These are phyloP conservation scores for Fusarium robinianum DNA, from an alignment of 2,329 filamentous ascomycete species.

Conservation along the genomic window DNA sequence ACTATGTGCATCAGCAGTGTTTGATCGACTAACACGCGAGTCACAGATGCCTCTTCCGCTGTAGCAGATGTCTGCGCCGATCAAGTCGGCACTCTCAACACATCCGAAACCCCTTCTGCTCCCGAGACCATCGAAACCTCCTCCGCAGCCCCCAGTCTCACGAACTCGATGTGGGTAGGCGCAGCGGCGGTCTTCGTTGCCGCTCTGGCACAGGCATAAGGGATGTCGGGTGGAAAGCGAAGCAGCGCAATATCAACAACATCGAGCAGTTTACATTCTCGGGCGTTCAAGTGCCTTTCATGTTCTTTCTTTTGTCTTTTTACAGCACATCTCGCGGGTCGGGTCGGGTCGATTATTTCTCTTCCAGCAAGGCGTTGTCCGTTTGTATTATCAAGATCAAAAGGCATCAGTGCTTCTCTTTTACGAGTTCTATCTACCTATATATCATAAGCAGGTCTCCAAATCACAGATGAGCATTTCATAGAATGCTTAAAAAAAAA, in stretches of 20 bases:
- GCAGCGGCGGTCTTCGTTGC: constrained; percentile 5
- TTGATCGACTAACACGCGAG: not conserved
- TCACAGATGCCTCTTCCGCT: not conserved
- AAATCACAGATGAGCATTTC: too few relatives aligned
- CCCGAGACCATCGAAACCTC: not conserved
- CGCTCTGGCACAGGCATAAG: constrained; percentile 4
- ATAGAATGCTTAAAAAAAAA: too few relatives aligned
- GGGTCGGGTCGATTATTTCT: constrained; percentile 1
- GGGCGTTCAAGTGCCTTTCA: not conserved
- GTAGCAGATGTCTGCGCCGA: constrained; percentile 12
- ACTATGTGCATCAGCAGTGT: not conserved
- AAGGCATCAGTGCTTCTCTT: not conserved
- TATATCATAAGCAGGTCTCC: constrained; percentile 13
- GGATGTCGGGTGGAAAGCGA: not conserved
- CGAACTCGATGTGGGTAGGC: constrained; percentile 15
- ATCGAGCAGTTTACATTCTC: not conserved
- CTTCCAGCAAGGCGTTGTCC: not conserved
- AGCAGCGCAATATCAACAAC: too few relatives aligned
- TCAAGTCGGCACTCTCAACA: constrained; percentile 5
- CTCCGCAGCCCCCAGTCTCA: too few relatives aligned
- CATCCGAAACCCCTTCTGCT: constrained; percentile 6
- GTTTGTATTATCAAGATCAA: constrained; percentile 5
- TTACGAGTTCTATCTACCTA: constrained; percentile 1
- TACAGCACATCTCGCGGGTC: constrained; percentile 1
- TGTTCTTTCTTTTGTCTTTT: too few relatives aligned